A percentile compares a stretch with the other conserved stretches of the same genome.
These are phyloP conservation scores for Penicillium sp. DNA, from an alignment of 2,329 filamentous ascomycete genomes.

Conservation along the genomic window DNA sequence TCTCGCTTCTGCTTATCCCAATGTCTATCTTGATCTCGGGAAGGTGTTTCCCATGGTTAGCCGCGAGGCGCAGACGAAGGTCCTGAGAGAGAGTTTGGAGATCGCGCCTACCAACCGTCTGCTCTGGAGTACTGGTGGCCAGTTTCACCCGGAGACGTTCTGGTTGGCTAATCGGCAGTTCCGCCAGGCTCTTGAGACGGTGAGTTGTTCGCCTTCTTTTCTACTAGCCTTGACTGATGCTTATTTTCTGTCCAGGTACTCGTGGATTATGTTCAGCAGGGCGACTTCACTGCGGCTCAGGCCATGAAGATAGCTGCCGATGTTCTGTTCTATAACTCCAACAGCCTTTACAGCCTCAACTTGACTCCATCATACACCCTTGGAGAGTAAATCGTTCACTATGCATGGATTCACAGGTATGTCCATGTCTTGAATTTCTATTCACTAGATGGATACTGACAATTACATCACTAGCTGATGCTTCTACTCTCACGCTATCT, in stretches of 20 bases:
- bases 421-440: slow-evolving; percentile 44
- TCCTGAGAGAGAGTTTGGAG: slow-evolving; percentile 72
- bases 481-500: not conserved
- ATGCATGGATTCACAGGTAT: slow-evolving; percentile 26
- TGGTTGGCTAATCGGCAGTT: slow-evolving; percentile 71
- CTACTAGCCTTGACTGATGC: not conserved
- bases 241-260: slow-evolving; percentile 53
- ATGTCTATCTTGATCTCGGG: slow-evolving; percentile 80
- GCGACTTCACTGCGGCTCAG: slow-evolving; percentile 60
- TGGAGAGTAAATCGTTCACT: not conserved
- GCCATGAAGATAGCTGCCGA: slow-evolving; percentile 65
- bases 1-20: slow-evolving; percentile 71
- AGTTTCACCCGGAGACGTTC: slow-evolving; percentile 77
- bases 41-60: slow-evolving; percentile 79
- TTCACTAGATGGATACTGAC: not conserved
- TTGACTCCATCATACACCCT: slow-evolving; percentile 33
- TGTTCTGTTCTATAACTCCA: slow-evolving; percentile 75
- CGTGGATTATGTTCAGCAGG: slow-evolving; percentile 63
- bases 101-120: slow-evolving; percentile 73
- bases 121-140: slow-evolving; percentile 77
- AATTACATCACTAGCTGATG: not conserved
- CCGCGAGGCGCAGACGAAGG: slow-evolving; percentile 69
- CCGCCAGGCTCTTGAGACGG: slow-evolving; percentile 66
- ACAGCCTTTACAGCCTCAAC: slow-evolving; percentile 67
- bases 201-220: slow-evolving; percentile 36